Conservation (phyloP, 768 basidiomycete genomes). For the Mycena pura region DNA sequence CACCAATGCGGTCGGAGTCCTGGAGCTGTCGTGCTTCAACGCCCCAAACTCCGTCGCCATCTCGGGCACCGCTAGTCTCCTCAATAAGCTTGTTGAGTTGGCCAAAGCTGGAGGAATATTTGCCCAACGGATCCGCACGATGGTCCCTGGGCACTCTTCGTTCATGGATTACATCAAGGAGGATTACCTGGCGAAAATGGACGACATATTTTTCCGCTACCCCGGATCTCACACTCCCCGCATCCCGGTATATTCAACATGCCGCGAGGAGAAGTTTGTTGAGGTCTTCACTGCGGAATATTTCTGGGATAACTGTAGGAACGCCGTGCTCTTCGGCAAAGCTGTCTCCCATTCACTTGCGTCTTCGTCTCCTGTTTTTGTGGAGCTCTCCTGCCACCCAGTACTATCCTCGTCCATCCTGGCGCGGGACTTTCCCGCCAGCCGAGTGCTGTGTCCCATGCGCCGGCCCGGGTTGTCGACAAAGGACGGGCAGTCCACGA, state of each 20-base stretch:
- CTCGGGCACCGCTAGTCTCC: conserved; percentile 27
- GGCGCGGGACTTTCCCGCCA: background rate
- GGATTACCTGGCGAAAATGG: background rate
- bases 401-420: conserved; percentile 1
- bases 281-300: background rate
- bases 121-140: conserved; percentile 34
- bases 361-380: background rate
- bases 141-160: conserved; percentile 36
- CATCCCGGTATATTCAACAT: conserved; percentile 9
- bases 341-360: background rate
- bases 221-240: background rate
- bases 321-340: background rate
- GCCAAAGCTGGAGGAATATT: conserved; percentile 30
- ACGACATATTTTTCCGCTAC: conserved; percentile 8
- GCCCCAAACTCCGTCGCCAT: conserved; percentile 35
- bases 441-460: conserved; percentile 7
- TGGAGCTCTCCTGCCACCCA: conserved; percentile 10
- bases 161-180: conserved; percentile 35
- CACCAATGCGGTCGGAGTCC: background rate
- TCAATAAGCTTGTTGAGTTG: conserved; percentile 29
- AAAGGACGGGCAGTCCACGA: background rate
- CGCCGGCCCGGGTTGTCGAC: background rate
- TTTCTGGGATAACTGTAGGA: conserved; percentile 11
- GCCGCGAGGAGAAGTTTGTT: background rate
- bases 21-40: conserved; percentile 41